Base-by-base conservation (phyloP, 495 filamentous ascomycete species). In the Aspergillus nidulans region DNA sequence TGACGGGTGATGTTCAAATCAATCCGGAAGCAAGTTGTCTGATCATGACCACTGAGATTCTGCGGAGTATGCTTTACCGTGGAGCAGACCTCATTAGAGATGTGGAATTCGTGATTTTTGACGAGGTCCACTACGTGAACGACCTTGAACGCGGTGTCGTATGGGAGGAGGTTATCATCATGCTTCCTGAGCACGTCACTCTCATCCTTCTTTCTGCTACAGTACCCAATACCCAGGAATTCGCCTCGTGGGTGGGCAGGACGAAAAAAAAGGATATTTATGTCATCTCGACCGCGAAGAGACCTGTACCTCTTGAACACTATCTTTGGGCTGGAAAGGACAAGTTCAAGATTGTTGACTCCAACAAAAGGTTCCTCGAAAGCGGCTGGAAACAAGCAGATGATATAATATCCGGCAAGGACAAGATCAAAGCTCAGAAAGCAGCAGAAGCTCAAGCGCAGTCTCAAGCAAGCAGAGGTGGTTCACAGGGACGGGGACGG, bases 161-260 rank as follows among this genome's bases (percentile, higher is more conserved):
- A 7, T 98, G 94, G 94, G 94, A 98, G 71, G 94, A 98, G 69
- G 94, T 98, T 56, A 98, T 98, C 64, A 98, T 98, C 64, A 97
- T 98, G 95, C 82, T 97, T 44, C 94, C 94, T 4, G 91, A 92
- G 63, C 94, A 97, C 73, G 90, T 97, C 42, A 94, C 95, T 2
- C 75, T 98, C 34, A 97, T 98, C 57, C 77, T 97, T 10, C 82
- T 98, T 2, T 97, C 95, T 6, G 94, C 94, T 0, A 98, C 94
- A 4, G 95, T 98, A 4, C 94, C 94, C 9, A 98, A 98, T 69
- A 97, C 94, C 1, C 81, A 95, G 57, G 94, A 98, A 67, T 98
- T 98, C 64, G 95, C 94, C 18, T 97, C 90, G 6, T 98, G 94
- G 94, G 95, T 98, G 32, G 94, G 94, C 32, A 82, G 94, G 46